These are phyloP conservation scores for Tuber microsphaerosporum DNA, from an alignment of 495 filamentous ascomycete species.

Conservation along the genomic window DNA sequence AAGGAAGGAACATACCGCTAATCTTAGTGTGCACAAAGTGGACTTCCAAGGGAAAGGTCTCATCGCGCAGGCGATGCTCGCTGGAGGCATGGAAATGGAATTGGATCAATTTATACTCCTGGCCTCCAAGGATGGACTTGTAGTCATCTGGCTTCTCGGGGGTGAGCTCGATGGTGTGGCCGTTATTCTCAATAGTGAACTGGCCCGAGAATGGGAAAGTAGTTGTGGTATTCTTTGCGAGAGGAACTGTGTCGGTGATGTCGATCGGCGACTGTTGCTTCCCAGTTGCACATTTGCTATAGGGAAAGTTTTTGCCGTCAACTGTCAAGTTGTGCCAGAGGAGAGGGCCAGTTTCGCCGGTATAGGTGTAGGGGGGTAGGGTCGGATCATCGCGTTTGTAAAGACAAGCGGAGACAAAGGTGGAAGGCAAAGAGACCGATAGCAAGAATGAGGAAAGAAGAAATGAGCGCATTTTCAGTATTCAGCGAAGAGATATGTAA, in stretches of 20 bases:
- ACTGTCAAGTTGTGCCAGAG: conserved; percentile 53
- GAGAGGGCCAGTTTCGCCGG: conserved; percentile 50
- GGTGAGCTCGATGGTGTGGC: conserved; percentile 32
- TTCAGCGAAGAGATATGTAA: conserved; percentile 3
- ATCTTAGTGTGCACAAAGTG: conserved; percentile 57
- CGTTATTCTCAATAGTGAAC: conserved; percentile 30
- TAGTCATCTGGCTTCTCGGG: conserved; percentile 22
- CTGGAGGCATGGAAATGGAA: conserved; percentile 67
- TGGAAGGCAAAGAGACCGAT: conserved; percentile 13
- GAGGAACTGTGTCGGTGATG: conserved; percentile 46
- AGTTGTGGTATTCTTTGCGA: conserved; percentile 11
- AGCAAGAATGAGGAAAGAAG: conserved; percentile 24
- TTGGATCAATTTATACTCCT: conserved; percentile 52
- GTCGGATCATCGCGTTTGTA: conserved; percentile 38
- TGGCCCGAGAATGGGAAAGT: conserved; percentile 10
- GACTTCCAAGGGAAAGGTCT: conserved; percentile 54
- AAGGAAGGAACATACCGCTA: conserved; percentile 7
- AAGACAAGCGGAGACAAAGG: conserved; percentile 32
- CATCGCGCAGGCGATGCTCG: conserved; percentile 54
- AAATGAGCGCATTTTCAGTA: conserved; percentile 13
- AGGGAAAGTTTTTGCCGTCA: conserved; percentile 40
- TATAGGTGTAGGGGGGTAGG: conserved; percentile 48
- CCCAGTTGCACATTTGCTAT: conserved; percentile 49
- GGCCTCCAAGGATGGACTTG: conserved; percentile 41
- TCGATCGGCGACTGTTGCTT: conserved; percentile 59